phyloP scores from a whole-genome alignment of 345 rosid genomes.

The Citrus reticulata region DNA sequence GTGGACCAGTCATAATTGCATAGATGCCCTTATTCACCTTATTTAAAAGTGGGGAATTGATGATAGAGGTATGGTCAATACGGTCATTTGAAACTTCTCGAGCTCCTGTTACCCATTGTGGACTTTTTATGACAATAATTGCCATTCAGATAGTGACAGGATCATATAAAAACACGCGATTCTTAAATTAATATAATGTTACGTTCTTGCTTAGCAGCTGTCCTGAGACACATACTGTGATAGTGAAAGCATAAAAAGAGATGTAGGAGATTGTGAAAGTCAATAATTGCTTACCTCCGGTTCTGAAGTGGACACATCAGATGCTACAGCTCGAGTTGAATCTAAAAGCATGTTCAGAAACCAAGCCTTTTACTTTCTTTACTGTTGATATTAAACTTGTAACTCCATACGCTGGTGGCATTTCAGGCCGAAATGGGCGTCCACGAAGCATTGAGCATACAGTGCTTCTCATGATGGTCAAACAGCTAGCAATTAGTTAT shows the following conservation, averaged over 20 bases:
- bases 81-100: not conserved
- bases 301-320: constrained; percentile 6
- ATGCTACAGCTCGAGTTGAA: constrained; percentile 17
- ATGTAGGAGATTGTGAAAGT: too few relatives aligned
- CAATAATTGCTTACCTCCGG: not conserved
- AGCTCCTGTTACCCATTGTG: not conserved
- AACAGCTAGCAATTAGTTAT: not conserved
- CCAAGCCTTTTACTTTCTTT: constrained; percentile 1
- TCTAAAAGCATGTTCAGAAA: not conserved
- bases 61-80: not conserved
- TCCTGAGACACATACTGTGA: not conserved
- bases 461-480: constrained; percentile 1
- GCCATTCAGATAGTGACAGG: not conserved
- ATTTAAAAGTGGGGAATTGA: not conserved
- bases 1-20: not conserved
- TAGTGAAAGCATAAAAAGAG: not conserved
- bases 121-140: not conserved
- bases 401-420: not conserved
- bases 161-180: not conserved
- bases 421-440: not conserved
- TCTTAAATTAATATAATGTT: not conserved
- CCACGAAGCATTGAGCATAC: constrained; percentile 1
- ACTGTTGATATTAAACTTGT: not conserved
- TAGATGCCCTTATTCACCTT: not conserved
- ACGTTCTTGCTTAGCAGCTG: not conserved